These are phyloP conservation scores for Cyclotella kingstonii DNA, from an alignment of 108 stramenopile genomes.

Conservation along the genomic window DNA sequence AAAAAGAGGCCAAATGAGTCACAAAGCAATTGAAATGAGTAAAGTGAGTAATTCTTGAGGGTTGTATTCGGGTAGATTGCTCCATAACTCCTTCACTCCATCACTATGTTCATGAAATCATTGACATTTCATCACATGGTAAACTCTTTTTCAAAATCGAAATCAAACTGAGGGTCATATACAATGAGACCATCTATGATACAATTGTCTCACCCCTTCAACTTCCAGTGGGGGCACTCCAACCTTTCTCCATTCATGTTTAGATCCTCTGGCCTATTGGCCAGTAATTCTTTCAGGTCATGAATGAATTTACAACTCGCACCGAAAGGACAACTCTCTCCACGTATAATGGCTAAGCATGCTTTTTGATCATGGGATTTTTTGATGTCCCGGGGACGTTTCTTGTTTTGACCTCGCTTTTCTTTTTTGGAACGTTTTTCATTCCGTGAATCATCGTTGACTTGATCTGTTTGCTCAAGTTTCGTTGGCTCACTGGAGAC, in stretches of 20 bases:
- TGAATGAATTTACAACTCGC: conserved; percentile 79
- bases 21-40: neutral
- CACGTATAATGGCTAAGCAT: conserved; percentile 59
- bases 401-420: conserved; percentile 66
- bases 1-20: neutral
- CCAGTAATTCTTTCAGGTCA: conserved; percentile 69
- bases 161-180: neutral
- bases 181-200: conserved; percentile 10
- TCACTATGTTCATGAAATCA: no score
- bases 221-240: conserved; percentile 38
- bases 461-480: neutral
- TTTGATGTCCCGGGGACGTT: conserved; percentile 73
- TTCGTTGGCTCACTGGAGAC: conserved; percentile 16
- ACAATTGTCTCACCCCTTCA: conserved; percentile 49
- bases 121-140: no score
- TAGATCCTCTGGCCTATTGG: conserved; percentile 58
- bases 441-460: neutral
- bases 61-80: no score
- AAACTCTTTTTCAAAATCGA: no score
- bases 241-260: conserved; percentile 43
- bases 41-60: no score
- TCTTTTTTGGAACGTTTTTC: conserved; percentile 31
- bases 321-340: conserved; percentile 54
- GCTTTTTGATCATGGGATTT: conserved; percentile 50
- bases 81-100: no score